Base-by-base conservation (phyloP, 768 basidiomycete genomes). In the Cyclocybe cylindracea region DNA sequence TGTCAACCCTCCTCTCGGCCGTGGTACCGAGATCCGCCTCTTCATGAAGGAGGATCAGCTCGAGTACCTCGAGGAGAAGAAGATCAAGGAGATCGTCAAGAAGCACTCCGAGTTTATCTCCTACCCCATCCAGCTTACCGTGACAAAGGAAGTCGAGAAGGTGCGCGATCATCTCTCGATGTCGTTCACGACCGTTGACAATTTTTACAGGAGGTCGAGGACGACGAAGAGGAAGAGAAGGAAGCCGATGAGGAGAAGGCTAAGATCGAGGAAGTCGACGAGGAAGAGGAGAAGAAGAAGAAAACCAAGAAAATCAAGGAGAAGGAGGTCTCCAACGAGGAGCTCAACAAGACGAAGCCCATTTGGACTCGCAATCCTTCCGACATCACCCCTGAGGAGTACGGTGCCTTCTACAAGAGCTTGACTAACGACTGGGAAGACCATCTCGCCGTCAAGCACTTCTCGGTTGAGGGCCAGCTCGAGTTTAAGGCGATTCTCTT, bases 81-180 rank as follows among this genome's bases (percentile, higher is more conserved):
- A 87, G 73, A 91, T 98, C 83, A 96, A 95, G 83, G 97, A 98
- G 61, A 92, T 96, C 61, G 96, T 99, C 70, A 98, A 99, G 85
- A 98, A 98, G 82, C 96, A 99, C 83, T 98, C 96, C 66, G 96
- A 99, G 78, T 98, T 98, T 80, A 99, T 98, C 75, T 98, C 95
- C 31, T 98, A 98, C 78, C 97, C 97, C 58, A 99, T 98, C 67
- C 95, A 98, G 70, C 85, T 99, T 58, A 93, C 93, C 44, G 95
- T 98, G 54, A 93, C 92, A 66, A 99, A 99, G 85, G 97, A 98
- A 79, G 91, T 95, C 46, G 97, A 99, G 80, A 98, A 95, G 90
- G 96, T 93, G 37, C 11, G 52, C 14, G 82, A 69, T 18, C 16
- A 31, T 24, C 45, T 45, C 7, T 44, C 18, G 37, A 18, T 42